phyloP scores from a whole-genome alignment of 2,329 filamentous ascomycete species.

The Phyllosticta ampelicida region DNA sequence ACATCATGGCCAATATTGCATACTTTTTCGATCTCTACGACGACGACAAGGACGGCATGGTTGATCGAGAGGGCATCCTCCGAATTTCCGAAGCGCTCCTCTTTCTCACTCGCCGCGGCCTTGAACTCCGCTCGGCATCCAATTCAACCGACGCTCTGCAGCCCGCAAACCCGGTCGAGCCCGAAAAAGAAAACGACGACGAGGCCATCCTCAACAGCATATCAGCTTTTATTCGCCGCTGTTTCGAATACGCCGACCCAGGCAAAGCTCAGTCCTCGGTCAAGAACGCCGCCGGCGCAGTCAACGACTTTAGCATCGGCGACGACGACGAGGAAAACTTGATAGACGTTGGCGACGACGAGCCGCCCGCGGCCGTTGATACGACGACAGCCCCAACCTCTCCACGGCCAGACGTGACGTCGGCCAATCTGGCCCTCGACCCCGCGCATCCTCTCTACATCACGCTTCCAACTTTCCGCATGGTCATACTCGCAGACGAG shows the following conservation, averaged over 20 bases:
- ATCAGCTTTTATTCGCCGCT: constrained; percentile 88
- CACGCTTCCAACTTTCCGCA: constrained; percentile 92
- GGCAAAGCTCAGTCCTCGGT: constrained; percentile 45
- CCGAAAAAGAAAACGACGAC: constrained; percentile 36
- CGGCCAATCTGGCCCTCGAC: constrained; percentile 79
- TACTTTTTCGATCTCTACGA: constrained; percentile 99
- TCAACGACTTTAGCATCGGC: constrained; percentile 62
- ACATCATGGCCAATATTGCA: constrained; percentile 95
- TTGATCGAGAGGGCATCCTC: constrained; percentile 90
- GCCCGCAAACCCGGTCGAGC: constrained; percentile 21
- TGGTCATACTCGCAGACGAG: constrained; percentile 96
- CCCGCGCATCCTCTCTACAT: constrained; percentile 90
- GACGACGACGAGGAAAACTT: constrained; percentile 49
- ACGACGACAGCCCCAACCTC: constrained; percentile 16
- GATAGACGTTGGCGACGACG: constrained; percentile 44
- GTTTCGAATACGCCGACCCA: constrained; percentile 96
- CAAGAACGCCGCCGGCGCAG: constrained; percentile 25
- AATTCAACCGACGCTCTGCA: constrained; percentile 45
- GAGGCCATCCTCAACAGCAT: constrained; percentile 88
- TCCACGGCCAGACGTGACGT: constrained; percentile 16
- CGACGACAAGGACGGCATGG: constrained; percentile 78
- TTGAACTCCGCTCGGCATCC: constrained; percentile 65
- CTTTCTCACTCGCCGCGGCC: constrained; percentile 80
- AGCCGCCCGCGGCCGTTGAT: constrained; percentile 13
- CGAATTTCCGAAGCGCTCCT: constrained; percentile 88